These are phyloP conservation scores for Simplicillium aogashimaense DNA, from an alignment of 2,329 filamentous ascomycete species.

Conservation along the genomic window DNA sequence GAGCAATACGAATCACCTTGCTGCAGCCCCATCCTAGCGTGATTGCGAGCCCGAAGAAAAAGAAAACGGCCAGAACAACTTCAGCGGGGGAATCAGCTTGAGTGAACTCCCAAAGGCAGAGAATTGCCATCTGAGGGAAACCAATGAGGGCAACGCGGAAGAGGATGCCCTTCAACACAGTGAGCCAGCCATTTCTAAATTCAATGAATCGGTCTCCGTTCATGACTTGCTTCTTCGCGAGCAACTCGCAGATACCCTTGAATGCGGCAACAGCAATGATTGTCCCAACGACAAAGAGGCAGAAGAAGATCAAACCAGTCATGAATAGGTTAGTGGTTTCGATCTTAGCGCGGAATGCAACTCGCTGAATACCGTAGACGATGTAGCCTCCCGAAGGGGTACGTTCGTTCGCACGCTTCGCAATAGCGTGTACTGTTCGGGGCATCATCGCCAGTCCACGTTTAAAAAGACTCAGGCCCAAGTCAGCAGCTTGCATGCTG, in stretches of 20 bases:
- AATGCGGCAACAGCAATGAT: slow-evolving; percentile 65
- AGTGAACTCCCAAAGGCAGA: slow-evolving; percentile 92
- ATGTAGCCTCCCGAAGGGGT: slow-evolving; percentile 45
- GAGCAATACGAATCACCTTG: slow-evolving; percentile 84
- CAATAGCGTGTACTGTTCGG: slow-evolving; percentile 26
- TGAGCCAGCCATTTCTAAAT: slow-evolving; percentile 90
- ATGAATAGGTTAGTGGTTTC: slow-evolving; percentile 90
- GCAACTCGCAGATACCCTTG: slow-evolving; percentile 72
- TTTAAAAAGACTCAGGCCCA: slow-evolving; percentile 36
- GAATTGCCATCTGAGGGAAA: slow-evolving; percentile 81
- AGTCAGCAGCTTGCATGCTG: slow-evolving; percentile 26
- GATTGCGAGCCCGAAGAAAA: slow-evolving; percentile 69
- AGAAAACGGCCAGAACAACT: slow-evolving; percentile 79
- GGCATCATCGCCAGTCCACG: slow-evolving; percentile 45
- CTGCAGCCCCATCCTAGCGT: slow-evolving; percentile 78
- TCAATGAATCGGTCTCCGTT: slow-evolving; percentile 80
- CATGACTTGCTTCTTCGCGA: slow-evolving; percentile 67
- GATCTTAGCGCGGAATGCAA: slow-evolving; percentile 76
- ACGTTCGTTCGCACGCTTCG: slow-evolving; percentile 45
- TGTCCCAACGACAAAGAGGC: slow-evolving; percentile 70
- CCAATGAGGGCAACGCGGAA: slow-evolving; percentile 87
- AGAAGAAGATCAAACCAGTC: slow-evolving; percentile 83
- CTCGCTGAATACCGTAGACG: slow-evolving; percentile 78
- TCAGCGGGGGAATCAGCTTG: slow-evolving; percentile 75
- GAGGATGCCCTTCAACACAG: slow-evolving; percentile 85